Evolutionary conservation across 2,329 filamentous ascomycete genomes (phyloP).

Genomic region (Alternaria triticina): DNA sequence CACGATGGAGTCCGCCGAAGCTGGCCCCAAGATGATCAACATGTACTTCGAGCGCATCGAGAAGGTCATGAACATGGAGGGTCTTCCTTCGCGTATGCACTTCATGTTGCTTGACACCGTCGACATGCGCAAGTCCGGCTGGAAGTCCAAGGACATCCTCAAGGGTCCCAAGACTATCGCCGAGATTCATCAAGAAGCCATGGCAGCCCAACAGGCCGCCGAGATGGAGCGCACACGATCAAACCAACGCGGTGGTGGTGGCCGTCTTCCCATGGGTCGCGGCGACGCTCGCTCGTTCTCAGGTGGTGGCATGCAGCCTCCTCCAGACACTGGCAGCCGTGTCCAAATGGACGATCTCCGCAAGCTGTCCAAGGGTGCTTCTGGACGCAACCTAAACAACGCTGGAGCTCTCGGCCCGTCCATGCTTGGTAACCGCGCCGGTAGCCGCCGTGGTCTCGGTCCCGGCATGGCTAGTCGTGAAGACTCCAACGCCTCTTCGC

Average conservation of each 20-base stretch:
- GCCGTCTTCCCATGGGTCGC: conserved; percentile 76
- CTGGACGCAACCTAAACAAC: conserved; percentile 63
- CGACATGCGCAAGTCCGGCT: conserved; percentile 78
- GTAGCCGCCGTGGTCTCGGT: conserved; percentile 79
- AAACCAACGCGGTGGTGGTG: conserved; percentile 69
- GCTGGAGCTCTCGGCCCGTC: conserved; percentile 74
- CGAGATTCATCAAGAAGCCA: conserved; percentile 85
- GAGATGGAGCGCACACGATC: conserved; percentile 68
- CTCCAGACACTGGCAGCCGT: conserved; percentile 75
- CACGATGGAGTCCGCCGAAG: conserved; percentile 80
- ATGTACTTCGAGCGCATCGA: conserved; percentile 92
- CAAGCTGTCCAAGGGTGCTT: conserved; percentile 70
- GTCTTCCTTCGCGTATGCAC: conserved; percentile 80
- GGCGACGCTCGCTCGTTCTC: conserved; percentile 88
- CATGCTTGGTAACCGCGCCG: conserved; percentile 86
- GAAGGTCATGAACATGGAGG: conserved; percentile 76
- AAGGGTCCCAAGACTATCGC: conserved; percentile 98
- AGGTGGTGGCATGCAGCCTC: conserved; percentile 71
- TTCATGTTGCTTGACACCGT: conserved; percentile 98
- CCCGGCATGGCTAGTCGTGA: conserved; percentile 74
- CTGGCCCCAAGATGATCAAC: conserved; percentile 86
- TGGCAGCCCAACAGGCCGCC: conserved; percentile 79
- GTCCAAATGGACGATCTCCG: conserved; percentile 91
- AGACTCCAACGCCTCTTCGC: conserved; percentile 85
- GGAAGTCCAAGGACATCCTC: conserved; percentile 85